These are phyloP conservation scores for Termitomyces sp. DNA, from an alignment of 768 basidiomycete species.

Conservation along the genomic window DNA sequence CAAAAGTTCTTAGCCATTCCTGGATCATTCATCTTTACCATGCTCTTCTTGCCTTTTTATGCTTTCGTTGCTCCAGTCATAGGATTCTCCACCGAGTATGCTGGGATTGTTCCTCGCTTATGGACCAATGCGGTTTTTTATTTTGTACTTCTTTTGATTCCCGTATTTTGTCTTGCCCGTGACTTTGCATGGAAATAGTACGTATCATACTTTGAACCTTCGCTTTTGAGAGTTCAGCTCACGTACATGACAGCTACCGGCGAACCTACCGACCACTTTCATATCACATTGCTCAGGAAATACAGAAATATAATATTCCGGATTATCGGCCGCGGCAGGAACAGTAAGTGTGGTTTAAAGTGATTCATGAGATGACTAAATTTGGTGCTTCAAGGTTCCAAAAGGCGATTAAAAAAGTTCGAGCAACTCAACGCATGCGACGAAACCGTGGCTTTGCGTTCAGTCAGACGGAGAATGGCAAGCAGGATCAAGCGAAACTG, in stretches of 20 bases:
- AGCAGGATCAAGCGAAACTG: constrained; percentile 82
- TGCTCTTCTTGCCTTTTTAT: constrained; percentile 91
- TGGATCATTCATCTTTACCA: constrained; percentile 95
- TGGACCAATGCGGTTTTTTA: constrained; percentile 91
- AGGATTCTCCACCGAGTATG: constrained; percentile 87
- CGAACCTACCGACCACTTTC: constrained; percentile 85
- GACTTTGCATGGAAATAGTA: constrained; percentile 99
- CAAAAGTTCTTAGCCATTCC: constrained; percentile 66
- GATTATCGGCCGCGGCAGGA: constrained; percentile 97
- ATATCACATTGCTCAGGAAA: constrained; percentile 98
- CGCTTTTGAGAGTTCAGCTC: constrained; percentile 10
- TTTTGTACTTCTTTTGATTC: constrained; percentile 79
- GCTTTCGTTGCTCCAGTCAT: constrained; percentile 80
- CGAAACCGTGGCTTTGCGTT: constrained; percentile 97
- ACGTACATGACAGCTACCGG: constrained; percentile 57
- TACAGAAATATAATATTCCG: constrained; percentile 98
- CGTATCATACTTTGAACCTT: constrained; percentile 24
- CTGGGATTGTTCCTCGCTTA: constrained; percentile 82
- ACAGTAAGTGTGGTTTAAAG: constrained; percentile 54
- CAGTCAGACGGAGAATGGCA: constrained; percentile 89
- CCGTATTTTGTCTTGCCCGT: constrained; percentile 76
- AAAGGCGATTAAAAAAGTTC: constrained; percentile 99
- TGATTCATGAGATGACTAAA: not conserved
- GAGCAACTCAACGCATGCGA: constrained; percentile 97
- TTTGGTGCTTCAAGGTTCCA: constrained; percentile 62